Evolutionary conservation across 176 grass and related monocot genomes (phyloP).

Genomic region (Chloris gayana): DNA sequence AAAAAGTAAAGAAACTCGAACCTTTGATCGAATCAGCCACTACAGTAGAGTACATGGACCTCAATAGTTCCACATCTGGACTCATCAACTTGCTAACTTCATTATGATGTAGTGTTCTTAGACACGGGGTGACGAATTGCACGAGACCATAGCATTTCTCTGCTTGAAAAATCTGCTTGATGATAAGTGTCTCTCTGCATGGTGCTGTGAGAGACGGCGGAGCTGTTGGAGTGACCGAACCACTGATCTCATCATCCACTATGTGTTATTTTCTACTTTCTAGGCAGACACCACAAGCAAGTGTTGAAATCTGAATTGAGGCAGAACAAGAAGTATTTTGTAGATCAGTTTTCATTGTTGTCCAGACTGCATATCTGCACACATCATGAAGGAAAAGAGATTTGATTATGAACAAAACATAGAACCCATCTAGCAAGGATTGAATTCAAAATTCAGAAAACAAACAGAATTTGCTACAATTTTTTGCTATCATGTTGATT

Average conservation of each 20-base stretch:
- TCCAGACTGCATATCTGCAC: too few species aligned
- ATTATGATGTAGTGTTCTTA: constrained; percentile 13
- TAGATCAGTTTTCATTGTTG: too few species aligned
- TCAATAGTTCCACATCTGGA: constrained; percentile 40
- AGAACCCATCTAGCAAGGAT: too few species aligned
- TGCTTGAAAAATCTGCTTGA: constrained; percentile 32
- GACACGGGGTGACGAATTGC: constrained; percentile 31
- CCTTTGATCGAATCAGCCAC: constrained; percentile 50
- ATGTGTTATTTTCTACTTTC: constrained; percentile 15
- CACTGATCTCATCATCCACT: constrained; percentile 65
- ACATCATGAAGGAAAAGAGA: too few species aligned
- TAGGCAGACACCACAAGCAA: constrained; percentile 16
- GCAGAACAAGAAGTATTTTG: constrained; percentile 9
- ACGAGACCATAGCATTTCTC: constrained; percentile 39
- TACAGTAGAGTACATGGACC: constrained; percentile 48
- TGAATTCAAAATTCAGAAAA: too few species aligned
- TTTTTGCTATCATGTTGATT: too few species aligned
- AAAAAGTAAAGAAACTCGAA: constrained; percentile 31
- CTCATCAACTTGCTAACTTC: constrained; percentile 46
- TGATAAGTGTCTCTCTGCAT: constrained; percentile 32
- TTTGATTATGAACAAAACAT: too few species aligned
- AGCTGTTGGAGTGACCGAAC: constrained; percentile 60
- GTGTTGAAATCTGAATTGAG: constrained; percentile 27
- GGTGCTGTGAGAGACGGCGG: constrained; percentile 20
- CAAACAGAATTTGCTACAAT: too few species aligned